Percentiles rank a stretch among this genome's conserved stretches.
Evolutionary conservation across 1,139 yeast genomes (phyloP).

Genomic region (Suhomyces maxii): DNA sequence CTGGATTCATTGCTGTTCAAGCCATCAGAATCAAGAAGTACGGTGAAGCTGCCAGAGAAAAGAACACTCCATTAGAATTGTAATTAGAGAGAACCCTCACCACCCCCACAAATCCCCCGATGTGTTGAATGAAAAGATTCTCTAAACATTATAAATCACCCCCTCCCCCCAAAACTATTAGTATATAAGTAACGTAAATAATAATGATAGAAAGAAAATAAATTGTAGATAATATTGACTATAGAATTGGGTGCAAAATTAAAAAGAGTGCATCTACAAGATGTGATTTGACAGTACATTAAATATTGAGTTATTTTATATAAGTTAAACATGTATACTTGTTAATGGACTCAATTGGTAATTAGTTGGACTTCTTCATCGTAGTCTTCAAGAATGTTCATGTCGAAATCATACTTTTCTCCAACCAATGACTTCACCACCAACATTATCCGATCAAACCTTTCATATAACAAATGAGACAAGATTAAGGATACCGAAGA

Average conservation of each 20-base stretch:
- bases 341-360: background rate
- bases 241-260: no score
- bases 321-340: background rate
- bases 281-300: no score
- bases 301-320: background rate
- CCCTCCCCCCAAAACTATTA: no score
- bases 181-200: background rate
- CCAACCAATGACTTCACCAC: constrained; percentile 39
- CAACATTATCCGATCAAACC: constrained; percentile 33
- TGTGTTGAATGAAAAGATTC: no score
- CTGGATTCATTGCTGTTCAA: constrained; percentile 97
- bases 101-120: background rate
- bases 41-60: constrained; percentile 91
- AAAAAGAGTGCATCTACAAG: no score
- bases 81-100: background rate
- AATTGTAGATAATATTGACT: background rate
- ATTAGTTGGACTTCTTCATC: background rate
- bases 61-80: constrained; percentile 48
- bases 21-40: constrained; percentile 97
- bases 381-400: constrained; percentile 12
- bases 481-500: constrained; percentile 31
- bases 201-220: constrained; percentile 1
- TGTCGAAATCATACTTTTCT: constrained; percentile 30
- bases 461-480: constrained; percentile 34
- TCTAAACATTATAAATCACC: no score